A percentile compares a stretch with the other conserved stretches of the same genome.
Evolutionary conservation across 768 basidiomycete species (phyloP).

Genomic region (Termitomyces sp.): DNA sequence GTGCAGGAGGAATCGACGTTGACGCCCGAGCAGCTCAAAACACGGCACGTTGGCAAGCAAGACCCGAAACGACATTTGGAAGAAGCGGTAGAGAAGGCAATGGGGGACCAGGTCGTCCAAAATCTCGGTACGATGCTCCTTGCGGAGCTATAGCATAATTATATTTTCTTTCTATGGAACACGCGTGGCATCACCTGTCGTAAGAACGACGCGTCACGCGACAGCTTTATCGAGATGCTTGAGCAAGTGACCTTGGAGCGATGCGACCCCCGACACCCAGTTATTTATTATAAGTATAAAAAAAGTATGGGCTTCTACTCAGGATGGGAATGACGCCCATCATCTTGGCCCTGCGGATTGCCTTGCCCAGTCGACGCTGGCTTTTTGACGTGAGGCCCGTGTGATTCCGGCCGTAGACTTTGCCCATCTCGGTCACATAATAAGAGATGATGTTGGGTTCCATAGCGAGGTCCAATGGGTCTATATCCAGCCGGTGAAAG

Average conservation of each 20-base stretch:
- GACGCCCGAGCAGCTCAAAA: slow-evolving; percentile 89
- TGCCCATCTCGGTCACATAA: slow-evolving; percentile 73
- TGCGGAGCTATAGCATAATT: slow-evolving; percentile 88
- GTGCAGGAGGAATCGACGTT: slow-evolving; percentile 98
- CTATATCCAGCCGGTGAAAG: slow-evolving; percentile 65
- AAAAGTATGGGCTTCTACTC: slow-evolving; percentile 19
- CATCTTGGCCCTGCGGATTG: slow-evolving; percentile 83
- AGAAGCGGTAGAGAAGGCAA: slow-evolving; percentile 95
- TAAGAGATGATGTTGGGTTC: slow-evolving; percentile 53
- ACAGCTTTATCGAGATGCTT: too few relatives aligned
- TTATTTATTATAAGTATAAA: too few relatives aligned
- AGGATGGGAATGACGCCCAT: slow-evolving; percentile 79
- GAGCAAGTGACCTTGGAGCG: slow-evolving; percentile 12
- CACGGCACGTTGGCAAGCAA: slow-evolving; percentile 94
- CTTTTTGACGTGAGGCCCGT: slow-evolving; percentile 74
- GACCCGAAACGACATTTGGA: slow-evolving; percentile 98
- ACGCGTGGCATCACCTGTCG: slow-evolving; percentile 30
- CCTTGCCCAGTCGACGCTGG: slow-evolving; percentile 77
- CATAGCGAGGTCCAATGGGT: slow-evolving; percentile 65
- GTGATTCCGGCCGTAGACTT: slow-evolving; percentile 62
- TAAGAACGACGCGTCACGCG: too few relatives aligned
- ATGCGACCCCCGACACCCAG: too few relatives aligned
- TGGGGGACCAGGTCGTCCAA: slow-evolving; percentile 96
- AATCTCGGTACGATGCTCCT: slow-evolving; percentile 92
- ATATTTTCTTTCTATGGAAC: too few relatives aligned